Conservation (phyloP, 2,329 filamentous ascomycete species). For the Ophiostoma piceae region DNA sequence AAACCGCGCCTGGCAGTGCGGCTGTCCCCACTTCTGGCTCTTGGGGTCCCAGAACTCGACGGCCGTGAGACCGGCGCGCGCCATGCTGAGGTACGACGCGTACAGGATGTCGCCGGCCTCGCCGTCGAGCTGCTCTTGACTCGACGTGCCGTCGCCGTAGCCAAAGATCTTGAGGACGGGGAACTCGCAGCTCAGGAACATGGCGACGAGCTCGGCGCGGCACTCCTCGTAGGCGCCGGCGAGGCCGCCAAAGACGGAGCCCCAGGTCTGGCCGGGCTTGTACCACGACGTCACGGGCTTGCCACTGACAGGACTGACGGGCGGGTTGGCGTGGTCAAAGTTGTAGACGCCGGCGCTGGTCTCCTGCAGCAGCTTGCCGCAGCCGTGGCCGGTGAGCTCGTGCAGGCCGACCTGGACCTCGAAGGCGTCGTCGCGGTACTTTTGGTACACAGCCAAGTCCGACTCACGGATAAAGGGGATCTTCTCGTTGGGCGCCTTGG, state of each 20-base stretch:
- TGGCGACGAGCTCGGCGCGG: conserved; percentile 87
- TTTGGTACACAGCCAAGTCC: conserved; percentile 72
- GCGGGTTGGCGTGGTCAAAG: conserved; percentile 78
- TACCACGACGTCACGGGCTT: conserved; percentile 83
- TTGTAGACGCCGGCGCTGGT: conserved; percentile 77
- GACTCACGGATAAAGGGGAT: conserved; percentile 80
- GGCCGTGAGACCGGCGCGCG: conserved; percentile 79
- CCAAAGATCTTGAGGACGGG: conserved; percentile 85
- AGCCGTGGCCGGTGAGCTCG: conserved; percentile 80
- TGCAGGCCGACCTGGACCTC: conserved; percentile 95
- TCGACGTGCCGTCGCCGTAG: conserved; percentile 73
- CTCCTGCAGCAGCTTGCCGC: conserved; percentile 89
- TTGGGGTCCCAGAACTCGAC: conserved; percentile 95
- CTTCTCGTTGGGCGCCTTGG: conserved; percentile 86
- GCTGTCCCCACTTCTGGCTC: conserved; percentile 84
- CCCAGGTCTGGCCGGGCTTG: conserved; percentile 93
- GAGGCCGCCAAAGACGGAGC: conserved; percentile 80
- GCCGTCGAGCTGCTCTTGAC: conserved; percentile 63
- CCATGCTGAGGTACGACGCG: conserved; percentile 86
- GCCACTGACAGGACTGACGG: conserved; percentile 70
- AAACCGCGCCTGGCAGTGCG: conserved; percentile 87
- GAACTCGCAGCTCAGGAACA: conserved; percentile 86
- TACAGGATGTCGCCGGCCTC: conserved; percentile 85
- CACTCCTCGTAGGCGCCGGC: conserved; percentile 92
- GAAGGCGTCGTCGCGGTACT: conserved; percentile 80